These are phyloP conservation scores for Aspergillus sclerotioniger DNA, from an alignment of 495 filamentous ascomycete species.

Conservation along the genomic window DNA sequence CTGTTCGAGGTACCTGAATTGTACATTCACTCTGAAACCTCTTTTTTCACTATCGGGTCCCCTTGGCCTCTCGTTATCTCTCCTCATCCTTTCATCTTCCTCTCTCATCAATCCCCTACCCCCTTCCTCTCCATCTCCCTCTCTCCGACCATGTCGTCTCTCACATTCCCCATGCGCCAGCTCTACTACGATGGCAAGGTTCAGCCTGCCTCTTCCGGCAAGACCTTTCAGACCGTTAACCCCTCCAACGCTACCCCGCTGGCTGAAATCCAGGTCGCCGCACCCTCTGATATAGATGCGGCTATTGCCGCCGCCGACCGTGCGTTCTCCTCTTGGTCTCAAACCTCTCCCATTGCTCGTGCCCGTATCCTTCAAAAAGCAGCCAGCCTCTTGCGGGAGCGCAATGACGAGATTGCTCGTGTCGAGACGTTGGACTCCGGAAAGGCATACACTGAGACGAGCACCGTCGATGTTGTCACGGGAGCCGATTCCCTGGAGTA, in stretches of 20 bases:
- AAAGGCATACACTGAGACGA: constrained; percentile 72
- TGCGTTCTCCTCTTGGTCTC: constrained; percentile 67
- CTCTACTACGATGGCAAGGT: constrained; percentile 67
- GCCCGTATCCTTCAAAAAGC: constrained; percentile 70
- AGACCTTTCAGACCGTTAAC: constrained; percentile 64
- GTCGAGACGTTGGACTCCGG: constrained; percentile 72
- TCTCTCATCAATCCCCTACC: not conserved
- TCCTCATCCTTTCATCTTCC: not conserved
- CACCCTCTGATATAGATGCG: constrained; percentile 60
- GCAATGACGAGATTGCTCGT: constrained; percentile 68
- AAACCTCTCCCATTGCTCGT: constrained; percentile 60
- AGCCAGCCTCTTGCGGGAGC: constrained; percentile 60
- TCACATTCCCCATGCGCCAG: constrained; percentile 47
- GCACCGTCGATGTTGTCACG: constrained; percentile 69
- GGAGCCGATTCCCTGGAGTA: constrained; percentile 77
- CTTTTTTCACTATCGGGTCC: not conserved
- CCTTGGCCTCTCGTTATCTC: constrained; percentile 1
- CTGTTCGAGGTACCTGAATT: no score
- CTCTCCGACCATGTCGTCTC: constrained; percentile 37
- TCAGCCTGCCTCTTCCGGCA: constrained; percentile 56
- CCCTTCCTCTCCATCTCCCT: constrained; percentile 10
- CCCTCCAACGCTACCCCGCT: constrained; percentile 64
- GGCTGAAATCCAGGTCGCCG: constrained; percentile 62
- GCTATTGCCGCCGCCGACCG: constrained; percentile 59
- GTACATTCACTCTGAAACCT: no score